Conservation (phyloP, 495 filamentous ascomycete species). For the Daldinia bambusicola region DNA sequence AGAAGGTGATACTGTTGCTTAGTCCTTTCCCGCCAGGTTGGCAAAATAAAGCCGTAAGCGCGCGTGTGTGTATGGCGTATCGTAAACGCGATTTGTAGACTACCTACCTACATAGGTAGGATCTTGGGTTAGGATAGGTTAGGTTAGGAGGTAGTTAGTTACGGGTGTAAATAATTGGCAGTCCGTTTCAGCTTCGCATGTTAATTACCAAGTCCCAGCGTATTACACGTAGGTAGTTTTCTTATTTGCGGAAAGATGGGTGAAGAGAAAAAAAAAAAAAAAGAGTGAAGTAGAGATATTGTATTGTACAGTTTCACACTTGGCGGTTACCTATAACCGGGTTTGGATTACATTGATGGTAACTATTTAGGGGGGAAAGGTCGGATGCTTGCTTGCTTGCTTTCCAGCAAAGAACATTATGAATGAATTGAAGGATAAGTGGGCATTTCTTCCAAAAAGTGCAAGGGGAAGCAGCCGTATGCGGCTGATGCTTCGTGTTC, state of each 20-base stretch:
- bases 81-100: too few species aligned
- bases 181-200: constrained; percentile 8
- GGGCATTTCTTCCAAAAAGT: not conserved
- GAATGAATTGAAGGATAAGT: not conserved
- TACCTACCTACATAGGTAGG: not conserved
- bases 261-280: not conserved
- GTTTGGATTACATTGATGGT: not conserved
- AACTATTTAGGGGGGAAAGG: not conserved
- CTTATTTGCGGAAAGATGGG: not conserved
- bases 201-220: not conserved
- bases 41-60: not conserved
- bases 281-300: constrained; percentile 5
- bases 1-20: too few species aligned
- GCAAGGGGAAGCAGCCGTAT: not conserved
- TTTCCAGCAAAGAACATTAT: not conserved
- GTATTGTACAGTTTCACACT: not conserved
- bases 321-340: not conserved
- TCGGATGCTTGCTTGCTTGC: too few species aligned
- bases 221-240: not conserved
- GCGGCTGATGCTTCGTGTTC: constrained; percentile 28
- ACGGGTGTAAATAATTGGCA: not conserved
- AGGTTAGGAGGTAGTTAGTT: too few species aligned
- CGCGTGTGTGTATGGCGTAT: constrained; percentile 8
- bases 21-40: not conserved
- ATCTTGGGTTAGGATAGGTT: not conserved